Percentiles rank a stretch among this genome's conserved stretches.
These are phyloP conservation scores for Erucastrum elatum DNA, from an alignment of 345 rosid genomes.

Conservation along the genomic window DNA sequence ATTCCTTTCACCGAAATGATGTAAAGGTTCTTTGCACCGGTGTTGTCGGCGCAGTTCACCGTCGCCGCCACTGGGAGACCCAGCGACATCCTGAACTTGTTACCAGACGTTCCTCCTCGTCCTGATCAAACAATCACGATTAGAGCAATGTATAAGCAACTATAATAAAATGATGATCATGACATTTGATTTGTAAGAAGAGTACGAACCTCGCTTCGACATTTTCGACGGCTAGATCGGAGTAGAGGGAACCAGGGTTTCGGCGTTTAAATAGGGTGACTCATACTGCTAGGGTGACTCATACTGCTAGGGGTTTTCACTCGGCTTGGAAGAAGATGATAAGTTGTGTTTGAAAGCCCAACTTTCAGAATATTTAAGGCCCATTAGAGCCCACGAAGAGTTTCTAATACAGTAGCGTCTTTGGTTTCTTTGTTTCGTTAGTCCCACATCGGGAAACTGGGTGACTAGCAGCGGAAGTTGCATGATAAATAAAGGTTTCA, in stretches of 20 bases:
- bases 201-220: slow-evolving; percentile 84
- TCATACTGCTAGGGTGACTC: not conserved
- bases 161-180: too few species aligned
- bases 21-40: slow-evolving; percentile 93
- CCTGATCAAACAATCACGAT: slow-evolving; percentile 38
- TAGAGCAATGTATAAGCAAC: not conserved
- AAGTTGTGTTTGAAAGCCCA: slow-evolving; percentile 10
- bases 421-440: not conserved
- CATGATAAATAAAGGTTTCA: not conserved
- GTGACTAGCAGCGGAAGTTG: not conserved
- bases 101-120: slow-evolving; percentile 92
- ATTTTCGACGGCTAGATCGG: slow-evolving; percentile 52
- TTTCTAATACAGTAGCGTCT: not conserved
- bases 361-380: not conserved
- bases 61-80: slow-evolving; percentile 99
- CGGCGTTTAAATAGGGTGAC: not conserved
- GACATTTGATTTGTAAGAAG: not conserved
- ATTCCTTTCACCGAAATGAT: slow-evolving; percentile 93
- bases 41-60: slow-evolving; percentile 96
- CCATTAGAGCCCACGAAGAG: slow-evolving; percentile 6
- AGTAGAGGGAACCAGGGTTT: slow-evolving; percentile 22
- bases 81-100: slow-evolving; percentile 94
- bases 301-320: not conserved
- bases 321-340: not conserved
- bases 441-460: slow-evolving; percentile 24